A percentile compares a stretch with the other conserved stretches of the same genome.
Conservation (phyloP, 2,329 filamentous ascomycete genomes). For the Fusarium burgessii region DNA sequence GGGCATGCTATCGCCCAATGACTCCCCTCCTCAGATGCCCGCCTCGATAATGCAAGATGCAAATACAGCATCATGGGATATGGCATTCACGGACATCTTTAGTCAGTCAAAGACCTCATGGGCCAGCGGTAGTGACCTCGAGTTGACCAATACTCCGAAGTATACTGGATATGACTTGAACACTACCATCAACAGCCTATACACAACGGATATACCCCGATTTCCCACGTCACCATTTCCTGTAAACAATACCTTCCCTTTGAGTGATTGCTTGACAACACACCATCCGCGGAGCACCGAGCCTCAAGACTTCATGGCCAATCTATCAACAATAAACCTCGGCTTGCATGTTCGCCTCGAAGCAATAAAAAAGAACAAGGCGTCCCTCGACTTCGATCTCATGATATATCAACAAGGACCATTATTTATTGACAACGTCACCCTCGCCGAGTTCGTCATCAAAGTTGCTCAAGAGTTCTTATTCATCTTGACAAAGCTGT, state of each 20-base stretch:
- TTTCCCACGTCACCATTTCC: neutral
- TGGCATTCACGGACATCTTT: neutral
- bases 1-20: neutral
- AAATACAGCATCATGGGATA: neutral
- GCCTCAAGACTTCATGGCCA: neutral
- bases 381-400: neutral
- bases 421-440: neutral
- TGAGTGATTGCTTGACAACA: neutral
- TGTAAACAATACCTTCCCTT: neutral
- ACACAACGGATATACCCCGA: accelerated
- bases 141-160: accelerated
- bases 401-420: neutral
- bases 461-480: neutral
- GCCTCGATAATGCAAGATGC: accelerated
- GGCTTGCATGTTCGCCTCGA: neutral
- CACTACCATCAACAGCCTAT: neutral
- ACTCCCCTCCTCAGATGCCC: neutral
- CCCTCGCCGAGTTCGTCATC: neutral
- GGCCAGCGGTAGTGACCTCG: accelerated
- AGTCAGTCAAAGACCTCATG: neutral
- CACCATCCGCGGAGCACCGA: neutral
- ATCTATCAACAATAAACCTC: neutral
- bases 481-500: neutral
- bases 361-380: neutral
- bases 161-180: neutral